phyloP scores from a whole-genome alignment of 352 stramenopile species.

The Phytophthora meadii region DNA sequence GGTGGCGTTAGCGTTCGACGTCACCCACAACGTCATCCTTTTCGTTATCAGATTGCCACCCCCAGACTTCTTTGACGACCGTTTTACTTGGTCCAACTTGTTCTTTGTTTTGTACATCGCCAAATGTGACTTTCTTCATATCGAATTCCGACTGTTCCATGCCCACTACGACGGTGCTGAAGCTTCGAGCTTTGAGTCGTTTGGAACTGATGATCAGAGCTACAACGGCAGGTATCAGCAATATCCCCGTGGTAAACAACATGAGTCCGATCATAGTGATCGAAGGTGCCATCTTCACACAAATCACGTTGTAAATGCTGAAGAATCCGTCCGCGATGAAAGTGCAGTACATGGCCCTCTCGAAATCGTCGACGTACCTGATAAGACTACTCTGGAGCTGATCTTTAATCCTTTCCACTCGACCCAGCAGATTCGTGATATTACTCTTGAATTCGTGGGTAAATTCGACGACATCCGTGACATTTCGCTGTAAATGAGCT shows the following conservation, averaged over 20 bases:
- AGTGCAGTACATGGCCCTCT: slow-evolving; percentile 63
- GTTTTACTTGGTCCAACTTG: too few relatives aligned
- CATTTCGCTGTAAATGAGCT: slow-evolving; percentile 44
- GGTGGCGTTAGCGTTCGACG: too few relatives aligned
- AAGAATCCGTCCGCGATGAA: slow-evolving; percentile 55
- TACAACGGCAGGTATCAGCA: slow-evolving; percentile 66
- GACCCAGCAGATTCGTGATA: slow-evolving; percentile 35
- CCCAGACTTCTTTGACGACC: too few relatives aligned
- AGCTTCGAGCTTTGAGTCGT: slow-evolving; percentile 52
- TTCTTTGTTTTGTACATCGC: too few relatives aligned
- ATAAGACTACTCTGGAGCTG: slow-evolving; percentile 56
- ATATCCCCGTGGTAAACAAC: slow-evolving; percentile 59
- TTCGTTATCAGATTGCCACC: too few relatives aligned
- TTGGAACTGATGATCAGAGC: slow-evolving; percentile 68
- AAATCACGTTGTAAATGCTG: slow-evolving; percentile 55
- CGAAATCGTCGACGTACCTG: slow-evolving; percentile 58
- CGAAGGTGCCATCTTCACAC: slow-evolving; percentile 55
- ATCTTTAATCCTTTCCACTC: slow-evolving; percentile 45
- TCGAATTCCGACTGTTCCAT: neutral
- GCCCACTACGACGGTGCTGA: slow-evolving; percentile 12
- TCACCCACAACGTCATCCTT: too few relatives aligned
- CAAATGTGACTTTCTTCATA: neutral
- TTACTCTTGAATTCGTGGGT: slow-evolving; percentile 56
- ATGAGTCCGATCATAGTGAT: slow-evolving; percentile 76
- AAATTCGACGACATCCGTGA: slow-evolving; percentile 44